Conservation (phyloP, 2,329 filamentous ascomycete species). For the Dichotomopilus funicola region DNA sequence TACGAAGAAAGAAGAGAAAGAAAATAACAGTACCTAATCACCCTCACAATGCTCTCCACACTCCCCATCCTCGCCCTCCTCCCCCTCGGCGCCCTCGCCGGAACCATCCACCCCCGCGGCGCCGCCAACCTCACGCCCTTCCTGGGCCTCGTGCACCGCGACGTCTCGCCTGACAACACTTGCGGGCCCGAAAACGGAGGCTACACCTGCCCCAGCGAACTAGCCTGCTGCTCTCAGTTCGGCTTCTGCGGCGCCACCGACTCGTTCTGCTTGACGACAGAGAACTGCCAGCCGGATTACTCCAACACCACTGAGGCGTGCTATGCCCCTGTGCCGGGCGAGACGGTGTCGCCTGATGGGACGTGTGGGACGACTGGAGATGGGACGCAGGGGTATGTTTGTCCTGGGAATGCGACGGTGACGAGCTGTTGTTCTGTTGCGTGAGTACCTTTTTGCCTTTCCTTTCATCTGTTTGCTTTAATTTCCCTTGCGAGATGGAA, state of each 20-base stretch:
- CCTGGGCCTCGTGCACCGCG: constrained; percentile 7
- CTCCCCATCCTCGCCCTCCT: constrained; percentile 4
- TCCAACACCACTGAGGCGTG: constrained; percentile 27
- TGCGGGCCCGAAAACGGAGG: constrained; percentile 27
- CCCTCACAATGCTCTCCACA: background rate
- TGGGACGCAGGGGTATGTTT: constrained; percentile 27
- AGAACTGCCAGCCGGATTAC: constrained; percentile 26
- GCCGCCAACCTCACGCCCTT: background rate
- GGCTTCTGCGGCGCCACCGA: constrained; percentile 29
- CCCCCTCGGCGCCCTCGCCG: constrained; percentile 2
- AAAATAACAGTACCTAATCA: background rate
- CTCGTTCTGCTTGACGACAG: constrained; percentile 27
- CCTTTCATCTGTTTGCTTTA: background rate
- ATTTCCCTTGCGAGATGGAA: background rate
- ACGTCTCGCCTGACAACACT: constrained; percentile 27
- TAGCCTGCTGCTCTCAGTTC: constrained; percentile 27
- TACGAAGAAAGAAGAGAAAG: background rate
- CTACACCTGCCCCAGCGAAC: constrained; percentile 27
- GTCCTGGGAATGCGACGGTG: constrained; percentile 18
- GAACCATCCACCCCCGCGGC: background rate
- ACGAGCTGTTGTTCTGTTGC: constrained; percentile 26
- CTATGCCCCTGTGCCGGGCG: constrained; percentile 23
- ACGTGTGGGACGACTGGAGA: constrained; percentile 26
- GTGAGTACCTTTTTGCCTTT: constrained; percentile 20
- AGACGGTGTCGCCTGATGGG: constrained; percentile 27